Base-by-base conservation (phyloP, 208 protist genomes). In the Wallacemonas rigidus region DNA sequence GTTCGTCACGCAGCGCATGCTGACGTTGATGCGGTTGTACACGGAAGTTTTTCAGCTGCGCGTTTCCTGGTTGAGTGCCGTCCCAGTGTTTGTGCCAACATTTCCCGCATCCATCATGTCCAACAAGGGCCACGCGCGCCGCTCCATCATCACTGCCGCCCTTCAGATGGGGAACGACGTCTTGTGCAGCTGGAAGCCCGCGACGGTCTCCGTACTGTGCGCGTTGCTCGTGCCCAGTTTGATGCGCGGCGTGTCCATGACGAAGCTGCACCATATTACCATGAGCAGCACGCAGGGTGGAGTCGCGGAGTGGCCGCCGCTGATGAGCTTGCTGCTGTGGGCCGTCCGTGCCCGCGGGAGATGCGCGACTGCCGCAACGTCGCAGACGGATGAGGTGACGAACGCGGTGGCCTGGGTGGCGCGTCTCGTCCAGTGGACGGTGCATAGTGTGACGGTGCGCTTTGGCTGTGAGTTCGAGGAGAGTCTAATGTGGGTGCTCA, bases 251-350 rank as follows among this genome's bases (percentile, higher is more conserved):
- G 90, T 94, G 26, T 74, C 85, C 44, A 92, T 97, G 86, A 80
- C 81, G 36, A 90, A 90, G 80, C 71, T 97, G 69, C 90, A 97
- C 72, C 92, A 96, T 80, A 80, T 96, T 50, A 97, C 81, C 57
- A 93, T 93, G 82, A 86, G 79, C 39, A 76, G 50, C n/a, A 76
- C 83, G 26, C 77, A 81, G 40, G 80, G 78, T 38, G 81, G 82
- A 35, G 71, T 94, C 39, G 75, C 84, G 58, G 92, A 97, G 68
- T 95, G 92, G 90, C 92, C 92, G 35, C 61, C 94, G 50, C 75
- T 97, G 74, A 74, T 97, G 41, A 89, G 81, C 60, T 54, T 97
- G 36, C 79, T 97, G 72, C 69, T 88, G 45, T 97, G 92, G 92
- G 85, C 77, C n/a, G 72, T 83, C 11, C 82, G 82, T 39, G 85